Base-by-base conservation (phyloP, 2,329 filamentous ascomycete species). In the Talaromyces amestolkiae region DNA sequence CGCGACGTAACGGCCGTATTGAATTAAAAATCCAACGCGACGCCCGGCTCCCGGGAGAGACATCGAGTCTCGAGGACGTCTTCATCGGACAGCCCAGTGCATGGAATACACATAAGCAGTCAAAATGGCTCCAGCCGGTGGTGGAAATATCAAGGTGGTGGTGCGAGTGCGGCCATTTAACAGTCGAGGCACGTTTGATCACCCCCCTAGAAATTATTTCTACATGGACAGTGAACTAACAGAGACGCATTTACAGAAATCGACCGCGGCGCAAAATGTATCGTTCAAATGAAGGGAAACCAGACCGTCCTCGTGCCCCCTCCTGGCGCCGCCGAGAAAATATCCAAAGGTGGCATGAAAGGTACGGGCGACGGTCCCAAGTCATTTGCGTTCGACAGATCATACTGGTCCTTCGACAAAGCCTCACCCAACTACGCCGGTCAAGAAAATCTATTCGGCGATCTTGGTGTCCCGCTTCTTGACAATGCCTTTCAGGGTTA, bases 61-160 rank as follows among this genome's bases (percentile, higher is more conserved):
- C 61, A 47, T 33, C 19, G 61, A 60, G 37, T 54, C 43, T 58
- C 54, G 53, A 17, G 37, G 49, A 45, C 27, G 4, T 35, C 35
- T 37, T 13, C 43, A 19, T 37, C 45, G 31, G 35, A 24, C 51
- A 19, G 39, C 19, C 24, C 65, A 67, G 75, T 78, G 71, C 69
- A 79, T 79, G 77, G 76, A 74, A 73, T 64, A 75, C 72, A 70
- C 27, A n/a, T 56, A 56, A 33, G 43, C 24, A 68, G 68, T 51
- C 70, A 79, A 71, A 65, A 91, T 91, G 89, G 85, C 87, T 74
- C 83, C 86, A 72, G 85, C 86, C 72, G 91, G 91, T 75, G 93
- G 91, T 81, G 93, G 95, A 77, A 99, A 99, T 77, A 99, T 99
- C 80, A 99, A 99, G 89, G 95, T 99, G 83, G 95, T 99, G 84